phyloP scores from a whole-genome alignment of 257 asterid genomes.

The Fraxinus americana region DNA sequence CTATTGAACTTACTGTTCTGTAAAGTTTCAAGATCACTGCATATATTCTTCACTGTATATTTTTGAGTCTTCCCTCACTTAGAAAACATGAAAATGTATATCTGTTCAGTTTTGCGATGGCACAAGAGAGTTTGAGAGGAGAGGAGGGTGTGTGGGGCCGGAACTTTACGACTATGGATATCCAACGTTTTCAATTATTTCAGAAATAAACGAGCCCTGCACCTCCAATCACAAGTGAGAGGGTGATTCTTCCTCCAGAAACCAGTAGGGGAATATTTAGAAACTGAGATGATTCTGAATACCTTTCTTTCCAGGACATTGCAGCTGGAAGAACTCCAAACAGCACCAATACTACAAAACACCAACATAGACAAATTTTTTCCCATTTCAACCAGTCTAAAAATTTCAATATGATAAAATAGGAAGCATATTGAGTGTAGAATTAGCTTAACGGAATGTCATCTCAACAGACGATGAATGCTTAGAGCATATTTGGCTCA shows the following conservation, averaged over 20 bases:
- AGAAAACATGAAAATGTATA: background rate
- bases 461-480: no score
- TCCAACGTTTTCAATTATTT: conserved; percentile 56
- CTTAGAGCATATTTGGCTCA: background rate
- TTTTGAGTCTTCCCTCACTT: background rate
- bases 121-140: background rate
- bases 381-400: background rate
- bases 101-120: background rate
- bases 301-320: conserved; percentile 87
- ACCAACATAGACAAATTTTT: background rate
- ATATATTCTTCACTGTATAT: no score
- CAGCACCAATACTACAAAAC: conserved; percentile 63
- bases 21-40: no score
- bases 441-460: no score
- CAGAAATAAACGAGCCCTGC: conserved; percentile 65
- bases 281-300: conserved; percentile 37
- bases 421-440: no score
- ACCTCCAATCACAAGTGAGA: conserved; percentile 73
- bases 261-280: conserved; percentile 47
- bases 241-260: conserved; percentile 79
- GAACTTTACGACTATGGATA: conserved; percentile 21
- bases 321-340: conserved; percentile 88
- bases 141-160: background rate
- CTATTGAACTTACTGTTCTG: no score
- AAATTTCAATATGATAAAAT: no score